phyloP scores from a whole-genome alignment of 1,284 basidiomycete species.

The Tilletia walkeri region DNA sequence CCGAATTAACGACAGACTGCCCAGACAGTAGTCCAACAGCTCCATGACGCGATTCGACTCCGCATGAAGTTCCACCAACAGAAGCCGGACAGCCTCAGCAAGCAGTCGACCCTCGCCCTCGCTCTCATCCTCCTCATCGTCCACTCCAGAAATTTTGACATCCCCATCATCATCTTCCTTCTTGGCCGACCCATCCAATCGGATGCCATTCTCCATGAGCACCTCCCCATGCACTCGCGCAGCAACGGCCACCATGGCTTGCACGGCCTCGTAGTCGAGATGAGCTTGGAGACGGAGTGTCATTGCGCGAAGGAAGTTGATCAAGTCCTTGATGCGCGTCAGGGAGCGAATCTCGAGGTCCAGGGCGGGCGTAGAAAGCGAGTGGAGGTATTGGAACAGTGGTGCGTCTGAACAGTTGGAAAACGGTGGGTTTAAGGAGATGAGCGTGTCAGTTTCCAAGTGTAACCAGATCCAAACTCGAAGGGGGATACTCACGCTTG shows the following conservation, averaged over 20 bases:
- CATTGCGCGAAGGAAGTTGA: conserved; percentile 73
- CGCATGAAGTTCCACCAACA: conserved; percentile 38
- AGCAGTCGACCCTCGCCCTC: conserved; percentile 21
- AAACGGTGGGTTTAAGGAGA: no score
- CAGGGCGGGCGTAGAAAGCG: conserved; percentile 81
- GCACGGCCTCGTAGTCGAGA: conserved; percentile 91
- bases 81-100: conserved; percentile 29
- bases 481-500: conserved; percentile 5
- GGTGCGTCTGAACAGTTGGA: conserved; percentile 21
- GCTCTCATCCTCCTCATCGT: conserved; percentile 58
- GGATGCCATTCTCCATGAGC: conserved; percentile 65
- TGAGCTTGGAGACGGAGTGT: conserved; percentile 71
- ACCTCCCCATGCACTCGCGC: conserved; percentile 80
- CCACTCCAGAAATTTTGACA: conserved; percentile 63
- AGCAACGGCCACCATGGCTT: conserved; percentile 81
- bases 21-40: conserved; percentile 49
- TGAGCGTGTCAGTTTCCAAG: not conserved
- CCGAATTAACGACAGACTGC: conserved; percentile 48
- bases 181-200: conserved; percentile 59
- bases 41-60: conserved; percentile 40
- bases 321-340: conserved; percentile 67
- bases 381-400: conserved; percentile 83
- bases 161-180: conserved; percentile 68
- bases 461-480: no score
- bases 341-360: conserved; percentile 83